Evolutionary conservation across 1,284 basidiomycete genomes (phyloP), one percentile per base, ranked within the genome.

Genomic region (Cryptococcus sp.): DNA sequence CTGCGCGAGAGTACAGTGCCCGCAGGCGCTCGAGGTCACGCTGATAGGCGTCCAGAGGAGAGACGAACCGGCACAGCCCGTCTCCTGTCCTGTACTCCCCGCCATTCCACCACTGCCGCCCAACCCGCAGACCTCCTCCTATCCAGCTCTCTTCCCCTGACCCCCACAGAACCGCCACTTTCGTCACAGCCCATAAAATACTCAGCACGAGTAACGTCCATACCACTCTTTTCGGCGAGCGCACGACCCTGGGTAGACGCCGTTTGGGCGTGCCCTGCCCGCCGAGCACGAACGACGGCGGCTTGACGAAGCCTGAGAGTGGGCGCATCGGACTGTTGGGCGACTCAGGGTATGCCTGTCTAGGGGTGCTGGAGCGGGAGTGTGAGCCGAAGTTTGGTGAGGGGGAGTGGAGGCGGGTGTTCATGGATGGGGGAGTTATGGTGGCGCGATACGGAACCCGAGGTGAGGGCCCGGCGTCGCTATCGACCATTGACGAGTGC

Each of bases 1-100:
- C 28, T 33, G 51, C 42, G 45, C 50, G 37, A 18, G 61, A 55
- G 55, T 57, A 61, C 13, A 67, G 28, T 2, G 24, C 44, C 12
- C 67, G 60, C 5, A 76, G 56, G 35, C 70, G 60, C 8, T 50
- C 54, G 8, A 74, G 61, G 55, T 76, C 73, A 20, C 66, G 60
- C 4, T 65, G 62, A 55, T 73, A 76, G 2, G 73, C 73, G 40
- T 73, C 71, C 12, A 72, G 61, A 11, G 71, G 63, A 7, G 70
- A 72, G 21, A 71, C 67, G 53, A 76, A 75, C 9, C 52, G 56
- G 63, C 73, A 75, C 24, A 54, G 21, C 13, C 60, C 62, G 35
- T 65, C 60, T 12, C 61, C 63, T 16, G 18, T n/a, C 43, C 46
- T 52, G 33, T 15, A 11, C 18, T 38, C 49, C 9, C 36, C n/a